phyloP scores from a whole-genome alignment of 306 rosid genomes.

The Prunus armeniaca region DNA sequence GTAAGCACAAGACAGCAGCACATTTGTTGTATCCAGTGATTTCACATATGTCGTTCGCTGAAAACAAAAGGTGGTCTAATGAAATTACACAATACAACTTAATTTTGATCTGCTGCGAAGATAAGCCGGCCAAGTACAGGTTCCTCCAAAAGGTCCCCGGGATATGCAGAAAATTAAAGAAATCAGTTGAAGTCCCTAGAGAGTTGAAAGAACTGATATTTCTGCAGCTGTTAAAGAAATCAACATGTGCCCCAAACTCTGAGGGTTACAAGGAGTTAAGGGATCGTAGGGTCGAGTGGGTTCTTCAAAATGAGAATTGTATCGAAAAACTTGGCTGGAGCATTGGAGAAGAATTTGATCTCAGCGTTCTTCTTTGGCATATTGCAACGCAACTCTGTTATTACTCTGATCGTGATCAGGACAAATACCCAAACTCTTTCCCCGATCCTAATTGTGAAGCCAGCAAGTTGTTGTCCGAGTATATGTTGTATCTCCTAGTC shows the following conservation, averaged over 20 bases:
- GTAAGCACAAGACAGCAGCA: conserved; percentile 3
- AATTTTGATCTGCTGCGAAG: conserved; percentile 8
- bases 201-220: conserved; percentile 25
- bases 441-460: background rate
- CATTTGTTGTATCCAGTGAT: background rate
- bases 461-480: conserved; percentile 17
- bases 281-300: background rate
- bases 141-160: background rate
- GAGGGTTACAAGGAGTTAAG: background rate
- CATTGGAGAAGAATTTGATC: conserved; percentile 8
- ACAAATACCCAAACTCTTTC: rapidly evolving
- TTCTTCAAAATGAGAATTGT: background rate
- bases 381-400: conserved; percentile 24
- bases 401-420: background rate
- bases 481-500: conserved; percentile 23
- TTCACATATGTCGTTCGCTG: background rate
- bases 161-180: background rate
- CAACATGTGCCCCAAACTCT: background rate
- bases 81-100: conserved; percentile 27
- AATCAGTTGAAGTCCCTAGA: background rate
- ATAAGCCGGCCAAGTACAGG: background rate
- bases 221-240: background rate
- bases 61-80: background rate
- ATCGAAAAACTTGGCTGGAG: conserved; percentile 3
- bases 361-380: conserved; percentile 33